phyloP scores from a whole-genome alignment of 129 eudicot species.

The Chrysanthemum makinoi region DNA sequence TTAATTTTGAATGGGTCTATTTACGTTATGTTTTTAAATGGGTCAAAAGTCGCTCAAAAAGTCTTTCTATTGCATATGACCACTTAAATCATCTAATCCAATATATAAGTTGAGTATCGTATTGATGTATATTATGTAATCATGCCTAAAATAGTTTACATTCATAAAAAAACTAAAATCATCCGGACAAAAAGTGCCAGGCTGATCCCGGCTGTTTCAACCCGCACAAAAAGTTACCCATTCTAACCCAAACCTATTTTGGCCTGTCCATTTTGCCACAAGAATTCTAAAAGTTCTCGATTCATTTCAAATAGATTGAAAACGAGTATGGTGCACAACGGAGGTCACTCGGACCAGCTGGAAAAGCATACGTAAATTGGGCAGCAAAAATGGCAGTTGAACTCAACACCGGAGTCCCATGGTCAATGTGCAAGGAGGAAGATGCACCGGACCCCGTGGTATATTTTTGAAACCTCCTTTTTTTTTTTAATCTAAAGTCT shows the following conservation, averaged over 20 bases:
- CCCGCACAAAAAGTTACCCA: neutral
- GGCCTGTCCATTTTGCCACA: neutral
- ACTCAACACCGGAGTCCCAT: conserved; percentile 81
- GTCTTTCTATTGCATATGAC: no score
- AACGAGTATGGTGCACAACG: conserved; percentile 80
- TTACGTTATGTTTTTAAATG: no score
- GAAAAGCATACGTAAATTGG: conserved; percentile 72
- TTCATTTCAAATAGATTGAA: conserved; percentile 58
- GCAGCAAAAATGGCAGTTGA: conserved; percentile 94
- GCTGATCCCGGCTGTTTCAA: no score
- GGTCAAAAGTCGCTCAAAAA: no score
- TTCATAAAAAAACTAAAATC: no score
- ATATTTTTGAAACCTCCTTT: neutral
- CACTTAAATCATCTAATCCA: no score
- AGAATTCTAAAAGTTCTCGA: neutral
- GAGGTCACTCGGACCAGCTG: conserved; percentile 58
- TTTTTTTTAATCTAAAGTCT: neutral
- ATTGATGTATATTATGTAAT: no score
- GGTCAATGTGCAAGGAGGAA: conserved; percentile 95
- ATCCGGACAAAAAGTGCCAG: no score
- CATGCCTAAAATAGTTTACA: no score
- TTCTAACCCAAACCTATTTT: neutral
- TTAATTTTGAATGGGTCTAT: no score
- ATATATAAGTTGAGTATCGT: no score
- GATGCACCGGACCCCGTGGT: conserved; percentile 96